Evolutionary conservation across 352 stramenopile species (phyloP), one percentile per base, ranked within the genome.

Genomic region (Thalassiosira livingstoniorum): DNA sequence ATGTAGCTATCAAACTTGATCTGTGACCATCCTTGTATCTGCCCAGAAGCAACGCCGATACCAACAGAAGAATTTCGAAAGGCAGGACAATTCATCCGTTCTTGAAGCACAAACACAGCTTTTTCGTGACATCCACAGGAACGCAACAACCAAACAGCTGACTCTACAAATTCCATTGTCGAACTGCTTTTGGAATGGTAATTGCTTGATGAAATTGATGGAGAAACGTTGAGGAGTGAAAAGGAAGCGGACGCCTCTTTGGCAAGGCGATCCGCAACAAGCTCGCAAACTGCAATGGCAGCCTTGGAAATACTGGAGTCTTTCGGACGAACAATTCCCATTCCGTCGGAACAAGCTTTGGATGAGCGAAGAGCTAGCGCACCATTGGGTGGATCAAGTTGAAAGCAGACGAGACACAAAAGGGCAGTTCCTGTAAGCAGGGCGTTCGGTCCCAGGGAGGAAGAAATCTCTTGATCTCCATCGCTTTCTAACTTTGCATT

Each of bases 1-100:
- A 89, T 84, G 51, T 92, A 94, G 4, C 87, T 92, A 39, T 93
- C 90, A 66, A 91, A 95, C 43, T 93, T 93, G 55, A 95, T 91
- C 62, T 89, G 81, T 15, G 90, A 93, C 90, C 90, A 95, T 25
- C 65, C 73, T 37, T 72, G 72, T 29, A 51, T 55, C 2, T 13
- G 37, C 29, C 57, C 60, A 76, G 7, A 45, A 72, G 31, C 54
- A 45, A 3, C 55, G 23, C 31, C 74, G 43, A 60, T 86, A 55
- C 25, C 83, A 68, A 76, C 79, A 69, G 39, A 85, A 32, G 72
- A 73, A 64, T 86, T 92, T 27, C 70, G 83, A 86, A 75, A 71
- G 7, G 70, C 45, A 13, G 82, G 68, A n/a, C 73, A 72, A 39
- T 79, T 82, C 74, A 87, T 87, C 0, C 70, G 27, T 13, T 89